These are phyloP conservation scores for Oenanthe javanica DNA, from an alignment of 140 eudicot species.

Conservation along the genomic window DNA sequence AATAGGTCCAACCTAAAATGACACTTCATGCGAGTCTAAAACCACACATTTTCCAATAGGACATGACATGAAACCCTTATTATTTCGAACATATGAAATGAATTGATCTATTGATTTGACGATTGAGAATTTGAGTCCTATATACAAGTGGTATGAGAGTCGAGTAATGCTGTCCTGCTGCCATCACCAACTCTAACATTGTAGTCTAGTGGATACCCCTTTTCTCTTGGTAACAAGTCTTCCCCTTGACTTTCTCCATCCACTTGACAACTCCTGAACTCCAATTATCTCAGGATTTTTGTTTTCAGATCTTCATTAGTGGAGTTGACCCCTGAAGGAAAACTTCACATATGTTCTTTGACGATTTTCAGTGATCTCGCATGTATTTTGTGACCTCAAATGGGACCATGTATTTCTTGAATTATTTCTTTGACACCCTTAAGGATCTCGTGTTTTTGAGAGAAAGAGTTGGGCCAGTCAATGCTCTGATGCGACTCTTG, in stretches of 20 bases:
- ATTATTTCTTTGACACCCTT: neutral
- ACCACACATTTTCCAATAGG: too few relatives aligned
- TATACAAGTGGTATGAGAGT: neutral
- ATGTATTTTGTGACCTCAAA: neutral
- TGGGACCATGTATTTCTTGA: neutral
- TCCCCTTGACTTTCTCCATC: neutral
- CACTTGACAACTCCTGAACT: neutral
- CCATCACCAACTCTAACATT: neutral
- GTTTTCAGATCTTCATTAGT: neutral
- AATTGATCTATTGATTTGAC: neutral
- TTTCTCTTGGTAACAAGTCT: neutral
- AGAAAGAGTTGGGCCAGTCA: neutral
- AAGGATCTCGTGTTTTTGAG: neutral
- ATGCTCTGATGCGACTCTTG: neutral
- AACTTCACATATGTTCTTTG: neutral
- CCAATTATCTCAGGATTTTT: neutral
- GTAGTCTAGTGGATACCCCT: neutral
- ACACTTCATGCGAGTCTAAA: too few relatives aligned
- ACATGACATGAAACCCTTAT: too few relatives aligned
- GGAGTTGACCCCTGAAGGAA: neutral
- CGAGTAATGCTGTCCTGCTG: neutral
- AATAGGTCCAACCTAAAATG: too few relatives aligned
- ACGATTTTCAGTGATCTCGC: neutral
- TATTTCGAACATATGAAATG: too few relatives aligned
- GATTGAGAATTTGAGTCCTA: neutral